Base-by-base conservation (phyloP, 352 stramenopile genomes). In the Phytophthora brassicae region DNA sequence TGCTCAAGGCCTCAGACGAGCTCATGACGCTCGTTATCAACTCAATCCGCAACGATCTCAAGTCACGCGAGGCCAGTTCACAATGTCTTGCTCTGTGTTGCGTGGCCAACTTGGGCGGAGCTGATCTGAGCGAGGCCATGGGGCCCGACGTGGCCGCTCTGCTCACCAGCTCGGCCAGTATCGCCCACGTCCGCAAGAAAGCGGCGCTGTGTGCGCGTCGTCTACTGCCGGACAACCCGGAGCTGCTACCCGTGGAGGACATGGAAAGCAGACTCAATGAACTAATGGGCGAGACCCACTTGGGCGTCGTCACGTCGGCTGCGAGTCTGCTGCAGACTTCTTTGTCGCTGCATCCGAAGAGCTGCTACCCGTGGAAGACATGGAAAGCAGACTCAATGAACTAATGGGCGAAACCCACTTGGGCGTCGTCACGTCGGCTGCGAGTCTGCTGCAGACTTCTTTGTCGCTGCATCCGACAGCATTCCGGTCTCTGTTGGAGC, bases 31-130 rank as follows among this genome's bases (percentile, higher is more conserved):
- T 98, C 4, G 90, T 99, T 38, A 90, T 99, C 56, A 98, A 98
- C 68, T 98, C 92, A 6, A 98, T 99, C 66, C 88, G 96, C 26
- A 98, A 96, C 64, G 97, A 99, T 70, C 79, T 99, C 56, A 96
- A 92, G 54, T 90, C 79, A 6, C 79, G 81, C 16, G 84, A 93
- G 44, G 82, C 89, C 42, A 78, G 76, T 33, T 88, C 92, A 20
- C 96, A 99, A 70, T 97, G 90, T 59, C 81, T 99, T 23, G 97
- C 97, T 14, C 77, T 99, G 7, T 97, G 93, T 58, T 96, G 92
- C 36, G 94, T 98, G 56, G 96, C 95, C 46, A 99, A 99, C 77
- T 83, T 99, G 29, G 95, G 92, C 38, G 96, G 96, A 28, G 83
- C 86, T 35, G 94, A 99, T 60, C 79, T 99, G 14, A 97, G 96